Evolutionary conservation across 305 asterid species (phyloP).

Genomic region (Plantago lanceolata): DNA sequence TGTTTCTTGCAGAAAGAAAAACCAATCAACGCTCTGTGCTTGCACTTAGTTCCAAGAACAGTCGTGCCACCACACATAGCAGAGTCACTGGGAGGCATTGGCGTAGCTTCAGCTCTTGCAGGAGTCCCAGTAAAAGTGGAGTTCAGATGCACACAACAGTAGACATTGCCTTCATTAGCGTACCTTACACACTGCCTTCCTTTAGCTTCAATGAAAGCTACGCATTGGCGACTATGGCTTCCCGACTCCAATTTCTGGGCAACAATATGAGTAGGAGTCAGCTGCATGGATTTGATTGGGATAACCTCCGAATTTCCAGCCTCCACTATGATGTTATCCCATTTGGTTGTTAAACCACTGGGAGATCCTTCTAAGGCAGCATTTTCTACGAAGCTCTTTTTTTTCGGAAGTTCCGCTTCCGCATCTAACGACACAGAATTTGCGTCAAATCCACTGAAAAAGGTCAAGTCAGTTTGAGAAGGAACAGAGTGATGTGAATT

Average conservation of each 20-base stretch:
- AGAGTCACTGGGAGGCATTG: conserved; percentile 42
- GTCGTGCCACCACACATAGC: conserved; percentile 98
- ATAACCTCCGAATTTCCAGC: conserved; percentile 43
- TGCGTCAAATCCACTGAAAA: conserved; percentile 43
- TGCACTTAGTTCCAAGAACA: conserved; percentile 93
- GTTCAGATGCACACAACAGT: conserved; percentile 92
- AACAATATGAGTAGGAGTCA: conserved; percentile 47
- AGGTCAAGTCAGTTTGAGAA: conserved; percentile 44
- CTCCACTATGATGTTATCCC: conserved; percentile 69
- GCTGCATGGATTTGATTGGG: conserved; percentile 41
- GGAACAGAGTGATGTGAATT: conserved; percentile 49
- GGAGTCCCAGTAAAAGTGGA: conserved; percentile 57
- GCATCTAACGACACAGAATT: conserved; percentile 39
- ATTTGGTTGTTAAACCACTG: conserved; percentile 42
- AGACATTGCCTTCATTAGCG: conserved; percentile 88
- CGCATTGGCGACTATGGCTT: conserved; percentile 69
- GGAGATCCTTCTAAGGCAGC: conserved; percentile 38
- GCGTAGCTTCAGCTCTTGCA: conserved; percentile 48
- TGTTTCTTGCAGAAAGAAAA: conserved; percentile 96
- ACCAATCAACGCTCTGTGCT: conserved; percentile 82
- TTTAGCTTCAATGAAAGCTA: conserved; percentile 85
- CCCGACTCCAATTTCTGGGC: conserved; percentile 43
- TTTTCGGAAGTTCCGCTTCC: conserved; percentile 45
- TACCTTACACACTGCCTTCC: conserved; percentile 95
- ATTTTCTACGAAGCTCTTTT: conserved; percentile 33